A percentile compares a stretch with the other conserved stretches of the same genome.
These are phyloP conservation scores for Boletus subparvulus DNA, from an alignment of 768 basidiomycete species.

Conservation along the genomic window DNA sequence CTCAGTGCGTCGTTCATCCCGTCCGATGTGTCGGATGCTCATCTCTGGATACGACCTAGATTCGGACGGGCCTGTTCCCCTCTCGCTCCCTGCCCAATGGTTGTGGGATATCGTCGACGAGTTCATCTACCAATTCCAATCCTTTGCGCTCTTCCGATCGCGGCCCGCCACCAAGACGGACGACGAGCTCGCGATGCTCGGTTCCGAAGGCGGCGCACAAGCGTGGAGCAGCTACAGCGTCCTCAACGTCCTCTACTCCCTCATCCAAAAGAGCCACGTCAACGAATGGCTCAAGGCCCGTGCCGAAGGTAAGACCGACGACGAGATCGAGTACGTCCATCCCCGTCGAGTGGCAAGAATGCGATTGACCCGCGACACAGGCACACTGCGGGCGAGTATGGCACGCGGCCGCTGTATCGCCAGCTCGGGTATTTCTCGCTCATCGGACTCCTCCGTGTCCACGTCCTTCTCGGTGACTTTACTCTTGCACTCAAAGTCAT, in stretches of 20 bases:
- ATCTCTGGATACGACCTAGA: conserved; percentile 44
- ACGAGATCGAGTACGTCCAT: conserved; percentile 75
- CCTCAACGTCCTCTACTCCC: conserved; percentile 95
- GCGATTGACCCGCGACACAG: conserved; percentile 38
- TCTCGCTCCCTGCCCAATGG: conserved; percentile 96
- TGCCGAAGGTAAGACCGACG: conserved; percentile 73
- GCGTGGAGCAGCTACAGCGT: conserved; percentile 99
- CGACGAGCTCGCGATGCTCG: conserved; percentile 83
- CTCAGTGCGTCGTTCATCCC: conserved; percentile 55
- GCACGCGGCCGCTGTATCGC: conserved; percentile 84
- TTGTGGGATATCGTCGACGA: conserved; percentile 98
- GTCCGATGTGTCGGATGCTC: background rate
- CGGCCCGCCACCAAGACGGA: conserved; percentile 84
- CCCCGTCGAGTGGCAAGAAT: background rate
- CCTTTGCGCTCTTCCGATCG: conserved; percentile 89
- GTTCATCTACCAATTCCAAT: conserved; percentile 98
- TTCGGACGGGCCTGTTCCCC: conserved; percentile 87
- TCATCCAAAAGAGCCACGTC: conserved; percentile 96
- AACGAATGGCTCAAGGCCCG: conserved; percentile 89
- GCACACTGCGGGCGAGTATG: conserved; percentile 89
- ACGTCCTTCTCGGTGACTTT: conserved; percentile 94
- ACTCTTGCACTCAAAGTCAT: conserved; percentile 93
- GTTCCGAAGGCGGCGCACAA: conserved; percentile 71
- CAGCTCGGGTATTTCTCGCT: conserved; percentile 97
- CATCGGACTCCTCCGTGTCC: conserved; percentile 92